These are phyloP conservation scores for Puccinia hordei DNA, from an alignment of 1,284 basidiomycete genomes.

Conservation along the genomic window DNA sequence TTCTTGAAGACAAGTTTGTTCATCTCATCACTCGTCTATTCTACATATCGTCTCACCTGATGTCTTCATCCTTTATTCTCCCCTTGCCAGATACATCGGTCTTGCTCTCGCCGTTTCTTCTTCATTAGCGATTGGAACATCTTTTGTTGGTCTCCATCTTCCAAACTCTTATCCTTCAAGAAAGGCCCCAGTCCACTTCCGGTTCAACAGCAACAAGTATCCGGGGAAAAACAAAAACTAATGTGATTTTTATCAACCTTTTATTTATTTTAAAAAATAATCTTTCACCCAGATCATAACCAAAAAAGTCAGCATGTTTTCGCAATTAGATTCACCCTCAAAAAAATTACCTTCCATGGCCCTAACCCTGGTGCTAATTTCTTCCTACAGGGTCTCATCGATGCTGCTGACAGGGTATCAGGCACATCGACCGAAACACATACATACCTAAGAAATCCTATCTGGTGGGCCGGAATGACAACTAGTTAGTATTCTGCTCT, in stretches of 20 bases:
- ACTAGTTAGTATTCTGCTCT: slow-evolving; percentile 70
- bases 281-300: slow-evolving; percentile 88
- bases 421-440: slow-evolving; percentile 56
- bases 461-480: slow-evolving; percentile 97
- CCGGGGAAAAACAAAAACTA: neutral
- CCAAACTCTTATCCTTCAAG: neutral
- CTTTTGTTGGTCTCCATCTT: slow-evolving; percentile 5
- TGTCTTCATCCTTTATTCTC: neutral
- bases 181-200: neutral
- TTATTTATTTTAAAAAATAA: neutral
- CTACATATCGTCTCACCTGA: no score
- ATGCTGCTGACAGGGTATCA: slow-evolving; percentile 50
- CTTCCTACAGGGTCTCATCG: slow-evolving; percentile 46
- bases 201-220: slow-evolving; percentile 21
- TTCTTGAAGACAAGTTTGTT: no score
- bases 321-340: neutral
- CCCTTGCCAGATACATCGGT: slow-evolving; percentile 79
- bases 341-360: neutral
- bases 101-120: slow-evolving; percentile 78
- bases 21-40: no score
- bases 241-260: slow-evolving; percentile 16
- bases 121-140: slow-evolving; percentile 75
- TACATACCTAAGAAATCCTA: slow-evolving; percentile 81
- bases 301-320: slow-evolving; percentile 72
- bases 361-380: neutral